These are phyloP conservation scores for Sugiyamaella sp. DNA, from an alignment of 1,139 yeast genomes.

Conservation along the genomic window DNA sequence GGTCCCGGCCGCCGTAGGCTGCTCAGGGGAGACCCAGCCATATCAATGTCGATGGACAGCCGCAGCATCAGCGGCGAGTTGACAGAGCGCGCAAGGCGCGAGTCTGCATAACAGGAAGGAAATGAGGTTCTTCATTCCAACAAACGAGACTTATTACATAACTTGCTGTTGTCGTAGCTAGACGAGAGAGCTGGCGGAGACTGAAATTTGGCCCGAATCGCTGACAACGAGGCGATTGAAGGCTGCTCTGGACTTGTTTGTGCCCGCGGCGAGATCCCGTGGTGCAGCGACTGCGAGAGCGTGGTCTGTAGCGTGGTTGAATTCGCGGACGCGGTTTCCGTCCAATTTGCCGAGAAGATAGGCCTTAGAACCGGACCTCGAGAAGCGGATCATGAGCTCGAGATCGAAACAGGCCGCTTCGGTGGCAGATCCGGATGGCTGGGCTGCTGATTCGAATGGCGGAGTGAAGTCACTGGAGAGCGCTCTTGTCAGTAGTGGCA, in stretches of 20 bases:
- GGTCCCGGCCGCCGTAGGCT: background rate
- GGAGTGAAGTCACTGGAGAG: background rate
- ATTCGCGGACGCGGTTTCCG: too few relatives aligned
- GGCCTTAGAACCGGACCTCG: background rate
- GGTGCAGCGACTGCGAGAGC: background rate
- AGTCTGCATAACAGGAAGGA: too few relatives aligned
- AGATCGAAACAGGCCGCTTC: background rate
- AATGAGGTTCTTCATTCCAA: constrained; percentile 3
- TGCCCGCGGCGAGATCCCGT: background rate
- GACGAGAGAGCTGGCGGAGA: background rate
- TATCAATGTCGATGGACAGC: too few relatives aligned
- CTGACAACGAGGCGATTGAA: background rate
- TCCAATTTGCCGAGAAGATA: too few relatives aligned
- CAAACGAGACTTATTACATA: constrained; percentile 16
- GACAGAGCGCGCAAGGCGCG: too few relatives aligned
- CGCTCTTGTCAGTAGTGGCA: background rate
- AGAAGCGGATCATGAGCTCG: background rate
- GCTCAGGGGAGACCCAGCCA: too few relatives aligned
- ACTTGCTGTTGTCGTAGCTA: constrained; percentile 14
- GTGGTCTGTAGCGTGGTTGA: background rate
- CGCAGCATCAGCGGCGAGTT: too few relatives aligned
- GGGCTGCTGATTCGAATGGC: background rate
- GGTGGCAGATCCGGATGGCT: background rate
- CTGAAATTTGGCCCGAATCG: background rate
- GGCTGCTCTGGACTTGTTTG: background rate